phyloP scores from a whole-genome alignment of 1,284 basidiomycete species.

The Rhizopogon hawkerae region DNA sequence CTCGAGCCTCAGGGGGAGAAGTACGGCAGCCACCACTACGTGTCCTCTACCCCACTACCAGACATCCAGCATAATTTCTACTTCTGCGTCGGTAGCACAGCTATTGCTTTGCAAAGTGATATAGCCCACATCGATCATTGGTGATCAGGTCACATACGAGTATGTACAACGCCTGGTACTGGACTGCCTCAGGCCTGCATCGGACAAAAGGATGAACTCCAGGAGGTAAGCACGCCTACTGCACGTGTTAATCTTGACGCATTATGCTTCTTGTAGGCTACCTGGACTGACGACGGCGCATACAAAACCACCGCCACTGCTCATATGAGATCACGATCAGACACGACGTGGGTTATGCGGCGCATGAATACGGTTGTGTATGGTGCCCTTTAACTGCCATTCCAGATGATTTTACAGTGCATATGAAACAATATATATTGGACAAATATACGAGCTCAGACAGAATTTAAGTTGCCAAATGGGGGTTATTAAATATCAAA shows the following conservation, averaged over 20 bases:
- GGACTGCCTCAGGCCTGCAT: not conserved
- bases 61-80: not conserved
- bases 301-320: slow-evolving; percentile 25
- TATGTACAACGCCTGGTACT: slow-evolving; percentile 21
- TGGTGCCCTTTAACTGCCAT: not conserved
- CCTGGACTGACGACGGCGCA: slow-evolving; percentile 48
- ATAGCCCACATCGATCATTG: slow-evolving; percentile 30
- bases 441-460: too few relatives aligned
- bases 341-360: not conserved
- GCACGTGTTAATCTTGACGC: not conserved
- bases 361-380: too few relatives aligned
- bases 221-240: slow-evolving; percentile 35
- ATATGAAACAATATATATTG: too few relatives aligned
- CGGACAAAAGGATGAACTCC: slow-evolving; percentile 38
- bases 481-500: not conserved
- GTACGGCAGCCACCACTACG: slow-evolving; percentile 7
- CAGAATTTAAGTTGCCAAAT: not conserved
- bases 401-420: too few relatives aligned
- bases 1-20: slow-evolving; percentile 24
- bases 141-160: slow-evolving; percentile 43
- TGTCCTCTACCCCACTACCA: slow-evolving; percentile 3
- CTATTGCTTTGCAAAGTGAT: slow-evolving; percentile 40
- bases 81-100: slow-evolving; percentile 33
- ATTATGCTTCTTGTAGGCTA: slow-evolving; percentile 26
- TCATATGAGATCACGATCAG: slow-evolving; percentile 2